Conservation (phyloP, 805 yeast species). For the Candida morakotiae region DNA sequence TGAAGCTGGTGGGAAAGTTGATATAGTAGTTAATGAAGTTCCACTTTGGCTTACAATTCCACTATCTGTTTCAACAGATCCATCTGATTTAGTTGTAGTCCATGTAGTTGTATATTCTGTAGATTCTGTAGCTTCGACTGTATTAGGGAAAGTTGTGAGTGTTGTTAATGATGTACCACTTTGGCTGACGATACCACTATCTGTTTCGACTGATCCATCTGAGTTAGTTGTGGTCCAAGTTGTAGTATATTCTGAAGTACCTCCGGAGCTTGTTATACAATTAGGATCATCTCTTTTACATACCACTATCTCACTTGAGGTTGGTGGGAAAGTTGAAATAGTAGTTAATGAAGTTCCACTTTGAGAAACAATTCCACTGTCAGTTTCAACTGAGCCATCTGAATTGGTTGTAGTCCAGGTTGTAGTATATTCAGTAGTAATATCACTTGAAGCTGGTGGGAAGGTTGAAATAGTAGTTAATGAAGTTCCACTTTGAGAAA, state of each 20-base stretch:
- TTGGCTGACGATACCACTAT: slow-evolving; percentile 13
- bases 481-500: slow-evolving; percentile 8
- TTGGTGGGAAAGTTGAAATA: slow-evolving; percentile 1
- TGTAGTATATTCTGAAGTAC: slow-evolving; percentile 1
- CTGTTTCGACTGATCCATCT: slow-evolving; percentile 11
- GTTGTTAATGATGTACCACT: slow-evolving; percentile 1
- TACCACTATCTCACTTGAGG: slow-evolving; percentile 9
- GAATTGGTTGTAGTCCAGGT: slow-evolving; percentile 12
- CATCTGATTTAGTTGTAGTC: slow-evolving; percentile 6
- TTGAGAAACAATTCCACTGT: slow-evolving; percentile 11
- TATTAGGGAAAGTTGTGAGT: slow-evolving; percentile 1
- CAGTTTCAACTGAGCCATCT: slow-evolving; percentile 12
- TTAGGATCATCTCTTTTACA: slow-evolving; percentile 4
- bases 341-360: slow-evolving; percentile 4
- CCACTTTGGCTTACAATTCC: slow-evolving; percentile 5
- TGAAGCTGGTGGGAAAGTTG: slow-evolving; percentile 3
- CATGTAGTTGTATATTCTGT: slow-evolving; percentile 5
- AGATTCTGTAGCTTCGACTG: slow-evolving; percentile 8
- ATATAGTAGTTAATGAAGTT: slow-evolving; percentile 2
- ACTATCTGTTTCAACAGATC: slow-evolving; percentile 4
- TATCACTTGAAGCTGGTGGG: slow-evolving; percentile 2
- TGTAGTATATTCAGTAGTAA: slow-evolving; percentile 11
- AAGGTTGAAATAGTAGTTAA: slow-evolving; percentile 6
- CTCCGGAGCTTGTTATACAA: slow-evolving; percentile 7
- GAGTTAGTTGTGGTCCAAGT: slow-evolving; percentile 12